Percentiles rank a stretch among this genome's conserved stretches.
phyloP scores from a whole-genome alignment of 2,329 filamentous ascomycete genomes.

The Hypoxylon sp. region DNA sequence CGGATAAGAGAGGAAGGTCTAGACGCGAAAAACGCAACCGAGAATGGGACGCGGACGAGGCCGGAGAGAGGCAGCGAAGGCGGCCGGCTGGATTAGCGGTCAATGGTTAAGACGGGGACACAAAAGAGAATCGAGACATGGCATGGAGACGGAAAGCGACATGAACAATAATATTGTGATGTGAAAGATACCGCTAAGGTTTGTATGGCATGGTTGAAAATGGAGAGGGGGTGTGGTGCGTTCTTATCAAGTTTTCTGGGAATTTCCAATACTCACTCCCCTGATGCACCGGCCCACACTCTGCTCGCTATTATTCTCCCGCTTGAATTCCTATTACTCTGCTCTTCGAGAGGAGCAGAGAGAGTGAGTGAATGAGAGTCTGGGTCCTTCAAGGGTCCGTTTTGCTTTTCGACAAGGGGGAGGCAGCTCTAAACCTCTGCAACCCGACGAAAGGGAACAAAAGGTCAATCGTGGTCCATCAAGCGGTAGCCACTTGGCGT shows the following conservation, averaged over 20 bases:
- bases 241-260: slow-evolving; percentile 46
- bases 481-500: slow-evolving; percentile 45
- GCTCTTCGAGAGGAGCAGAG: slow-evolving; percentile 16
- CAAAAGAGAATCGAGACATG: slow-evolving; percentile 41
- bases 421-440: slow-evolving; percentile 43
- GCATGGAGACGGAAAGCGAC: slow-evolving; percentile 43
- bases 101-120: slow-evolving; percentile 36
- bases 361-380: slow-evolving; percentile 32
- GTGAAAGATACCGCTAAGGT: slow-evolving; percentile 27
- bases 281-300: slow-evolving; percentile 41
- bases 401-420: slow-evolving; percentile 43
- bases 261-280: slow-evolving; percentile 45
- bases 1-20: slow-evolving; percentile 36
- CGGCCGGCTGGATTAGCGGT: slow-evolving; percentile 33
- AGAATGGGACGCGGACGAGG: slow-evolving; percentile 22
- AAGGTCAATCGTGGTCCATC: slow-evolving; percentile 44
- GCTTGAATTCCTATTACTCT: slow-evolving; percentile 20
- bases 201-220: slow-evolving; percentile 38
- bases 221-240: slow-evolving; percentile 45
- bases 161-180: slow-evolving; percentile 37
- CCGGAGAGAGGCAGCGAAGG: slow-evolving; percentile 19
- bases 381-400: slow-evolving; percentile 41
- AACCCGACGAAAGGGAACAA: slow-evolving; percentile 49
- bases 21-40: slow-evolving; percentile 32
- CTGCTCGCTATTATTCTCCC: slow-evolving; percentile 21